A percentile compares a stretch with the other conserved stretches of the same genome.
Evolutionary conservation across 169 alveolate species (phyloP).

Genomic region (Cystoisospora suis): DNA sequence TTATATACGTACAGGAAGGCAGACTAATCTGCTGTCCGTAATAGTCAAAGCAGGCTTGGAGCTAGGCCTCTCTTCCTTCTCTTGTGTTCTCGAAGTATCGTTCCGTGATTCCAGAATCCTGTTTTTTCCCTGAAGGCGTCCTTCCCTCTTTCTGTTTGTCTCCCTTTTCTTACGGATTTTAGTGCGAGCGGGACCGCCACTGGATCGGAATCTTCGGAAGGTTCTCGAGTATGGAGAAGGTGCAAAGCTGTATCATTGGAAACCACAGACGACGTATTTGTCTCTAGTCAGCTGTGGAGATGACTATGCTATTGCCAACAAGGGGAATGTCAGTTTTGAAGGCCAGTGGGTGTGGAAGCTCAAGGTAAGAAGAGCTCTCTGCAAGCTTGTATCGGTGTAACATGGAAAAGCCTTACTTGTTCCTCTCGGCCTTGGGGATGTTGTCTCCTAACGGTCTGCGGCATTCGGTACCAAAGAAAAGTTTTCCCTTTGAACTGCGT

Average conservation of each 20-base stretch:
- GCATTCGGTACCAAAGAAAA: not conserved
- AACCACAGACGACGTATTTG: not conserved
- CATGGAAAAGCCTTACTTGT: too few species aligned
- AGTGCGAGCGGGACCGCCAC: not conserved
- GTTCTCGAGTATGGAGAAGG: not conserved
- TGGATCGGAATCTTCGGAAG: not conserved
- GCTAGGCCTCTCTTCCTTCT: not conserved
- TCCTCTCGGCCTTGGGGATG: too few species aligned
- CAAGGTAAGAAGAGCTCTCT: not conserved
- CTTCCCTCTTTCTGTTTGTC: not conserved
- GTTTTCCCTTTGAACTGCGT: not conserved
- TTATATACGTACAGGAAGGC: too few species aligned
- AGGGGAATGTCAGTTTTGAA: not conserved
- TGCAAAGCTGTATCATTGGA: not conserved
- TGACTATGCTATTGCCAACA: not conserved
- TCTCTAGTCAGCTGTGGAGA: not conserved
- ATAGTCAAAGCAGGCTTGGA: not conserved
- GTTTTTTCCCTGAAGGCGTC: not conserved
- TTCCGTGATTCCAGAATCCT: not conserved
- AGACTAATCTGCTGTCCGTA: too few species aligned
- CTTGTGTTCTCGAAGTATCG: not conserved
- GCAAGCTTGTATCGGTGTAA: not conserved
- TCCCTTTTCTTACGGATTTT: not conserved
- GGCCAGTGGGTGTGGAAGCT: not conserved
- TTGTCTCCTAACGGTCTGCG: not conserved